Base-by-base conservation (phyloP, 345 rosid genomes). In the Ricinus communis region DNA sequence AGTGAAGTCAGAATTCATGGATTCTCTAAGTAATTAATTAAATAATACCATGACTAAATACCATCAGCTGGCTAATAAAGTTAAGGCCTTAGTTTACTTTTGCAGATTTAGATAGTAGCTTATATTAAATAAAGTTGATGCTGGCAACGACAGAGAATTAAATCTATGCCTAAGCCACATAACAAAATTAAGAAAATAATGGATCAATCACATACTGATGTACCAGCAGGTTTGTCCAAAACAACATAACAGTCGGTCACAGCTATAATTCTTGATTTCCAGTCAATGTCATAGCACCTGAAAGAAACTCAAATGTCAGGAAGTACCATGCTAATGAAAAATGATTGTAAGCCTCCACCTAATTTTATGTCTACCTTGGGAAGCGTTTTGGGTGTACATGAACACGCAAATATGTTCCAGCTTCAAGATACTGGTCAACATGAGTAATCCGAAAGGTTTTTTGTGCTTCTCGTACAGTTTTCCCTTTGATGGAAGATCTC, bases 381-480 rank as follows among this genome's bases (percentile, higher is more conserved):
- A 87, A 94, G 59, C 98, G 93, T 76, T 91, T 91, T 36, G 97
- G 98, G 72, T 94, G 98, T 14, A 94, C 91, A 76, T 91, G 91
- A 38, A 94, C 95, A 56, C 95, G 91, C 59, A 94, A 71, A 71
- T 91, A 94, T 25, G 86, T 91, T 67, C 98, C 98, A 71, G 80
- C 85, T 84, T 94, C 97, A 47, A 89, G 85, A 81, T 72, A 73
- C 77, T 91, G 88, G 40, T 85, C 77, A 7, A 54, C 76, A 77
- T 82, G 82, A 71, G 87, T 88, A 56, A 91, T 79, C 60, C 97
- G 87, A 68, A 88, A 91, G 58, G 98, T 93, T 62, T 88, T 91
- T 78, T 93, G 98, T 56, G 96, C 97, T 80, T 93, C 96, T 74
- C 96, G 80, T 46, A 88, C 78, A 5, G 98, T 91, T 80, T 91